A percentile compares a stretch with the other conserved stretches of the same genome.
Conservation (phyloP, 805 yeast species). For the Ogataea naganishii region DNA sequence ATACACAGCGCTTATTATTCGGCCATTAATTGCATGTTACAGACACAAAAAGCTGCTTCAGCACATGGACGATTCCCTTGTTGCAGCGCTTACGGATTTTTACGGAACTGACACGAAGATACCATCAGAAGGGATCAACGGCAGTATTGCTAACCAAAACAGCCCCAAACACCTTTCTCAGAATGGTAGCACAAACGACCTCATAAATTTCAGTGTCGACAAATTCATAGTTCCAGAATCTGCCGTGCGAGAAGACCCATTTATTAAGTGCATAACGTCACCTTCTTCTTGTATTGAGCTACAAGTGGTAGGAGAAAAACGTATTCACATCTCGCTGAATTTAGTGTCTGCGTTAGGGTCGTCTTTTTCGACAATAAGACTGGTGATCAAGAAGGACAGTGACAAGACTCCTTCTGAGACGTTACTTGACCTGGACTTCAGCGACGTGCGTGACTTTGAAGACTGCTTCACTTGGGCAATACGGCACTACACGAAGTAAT, state of each 20-base stretch:
- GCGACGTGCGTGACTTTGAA: constrained; percentile 41
- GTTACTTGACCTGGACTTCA: constrained; percentile 38
- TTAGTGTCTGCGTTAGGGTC: constrained; percentile 5
- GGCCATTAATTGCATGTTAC: constrained; percentile 52
- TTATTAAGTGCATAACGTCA: constrained; percentile 12
- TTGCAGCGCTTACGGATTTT: constrained; percentile 7
- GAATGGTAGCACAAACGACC: no score
- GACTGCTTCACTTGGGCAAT: constrained; percentile 52
- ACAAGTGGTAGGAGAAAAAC: constrained; percentile 19
- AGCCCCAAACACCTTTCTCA: no score
- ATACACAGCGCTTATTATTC: constrained; percentile 37
- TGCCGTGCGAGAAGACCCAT: constrained; percentile 15
- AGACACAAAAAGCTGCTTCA: constrained; percentile 40
- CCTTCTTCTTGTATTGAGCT: constrained; percentile 14
- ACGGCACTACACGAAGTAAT: constrained; percentile 13
- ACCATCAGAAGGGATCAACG: constrained; percentile 15
- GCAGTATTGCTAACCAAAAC: constrained; percentile 6
- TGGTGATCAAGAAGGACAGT: constrained; percentile 24
- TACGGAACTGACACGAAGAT: constrained; percentile 12
- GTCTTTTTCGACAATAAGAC: constrained; percentile 3
- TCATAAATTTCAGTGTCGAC: no score
- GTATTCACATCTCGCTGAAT: constrained; percentile 3
- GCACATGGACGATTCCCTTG: constrained; percentile 21
- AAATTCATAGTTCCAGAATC: no score
- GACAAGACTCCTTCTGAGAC: no score